These are phyloP conservation scores for Penicillium cataractarum DNA, from an alignment of 495 filamentous ascomycete species.

Conservation along the genomic window DNA sequence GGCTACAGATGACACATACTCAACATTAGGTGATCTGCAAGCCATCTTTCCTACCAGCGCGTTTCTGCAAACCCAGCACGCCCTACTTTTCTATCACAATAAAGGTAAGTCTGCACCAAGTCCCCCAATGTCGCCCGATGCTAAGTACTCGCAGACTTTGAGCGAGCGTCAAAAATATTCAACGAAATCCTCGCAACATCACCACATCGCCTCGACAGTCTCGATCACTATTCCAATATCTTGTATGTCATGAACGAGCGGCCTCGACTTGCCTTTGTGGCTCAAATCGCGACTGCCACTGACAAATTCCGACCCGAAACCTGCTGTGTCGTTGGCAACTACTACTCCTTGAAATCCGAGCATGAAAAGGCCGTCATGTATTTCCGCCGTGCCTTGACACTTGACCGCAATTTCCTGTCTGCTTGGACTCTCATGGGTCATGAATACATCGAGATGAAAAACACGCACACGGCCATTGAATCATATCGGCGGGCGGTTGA, in stretches of 20 bases:
- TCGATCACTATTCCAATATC: constrained; percentile 96
- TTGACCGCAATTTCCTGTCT: constrained; percentile 88
- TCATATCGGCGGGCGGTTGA: constrained; percentile 96
- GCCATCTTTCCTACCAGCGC: constrained; percentile 81
- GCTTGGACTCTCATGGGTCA: constrained; percentile 99
- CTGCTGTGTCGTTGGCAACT: constrained; percentile 95
- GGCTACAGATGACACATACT: constrained; percentile 67
- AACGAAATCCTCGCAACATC: constrained; percentile 75
- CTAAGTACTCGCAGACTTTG: constrained; percentile 60
- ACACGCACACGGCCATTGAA: constrained; percentile 97
- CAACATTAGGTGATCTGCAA: constrained; percentile 73
- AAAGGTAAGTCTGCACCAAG: constrained; percentile 51
- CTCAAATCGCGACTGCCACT: constrained; percentile 82
- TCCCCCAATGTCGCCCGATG: neutral
- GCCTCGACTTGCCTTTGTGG: constrained; percentile 88
- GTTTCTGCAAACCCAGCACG: constrained; percentile 88
- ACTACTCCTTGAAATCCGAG: constrained; percentile 88
- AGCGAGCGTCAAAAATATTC: constrained; percentile 84
- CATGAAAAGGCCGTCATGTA: constrained; percentile 99
- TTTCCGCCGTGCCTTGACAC: constrained; percentile 92
- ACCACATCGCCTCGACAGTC: constrained; percentile 84
- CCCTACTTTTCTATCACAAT: constrained; percentile 88
- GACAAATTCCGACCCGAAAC: constrained; percentile 98
- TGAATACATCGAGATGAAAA: constrained; percentile 98
- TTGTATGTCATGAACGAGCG: constrained; percentile 88